These are phyloP conservation scores for Amaranthus tricolor DNA, from an alignment of 179 eudicot genomes.

Conservation along the genomic window DNA sequence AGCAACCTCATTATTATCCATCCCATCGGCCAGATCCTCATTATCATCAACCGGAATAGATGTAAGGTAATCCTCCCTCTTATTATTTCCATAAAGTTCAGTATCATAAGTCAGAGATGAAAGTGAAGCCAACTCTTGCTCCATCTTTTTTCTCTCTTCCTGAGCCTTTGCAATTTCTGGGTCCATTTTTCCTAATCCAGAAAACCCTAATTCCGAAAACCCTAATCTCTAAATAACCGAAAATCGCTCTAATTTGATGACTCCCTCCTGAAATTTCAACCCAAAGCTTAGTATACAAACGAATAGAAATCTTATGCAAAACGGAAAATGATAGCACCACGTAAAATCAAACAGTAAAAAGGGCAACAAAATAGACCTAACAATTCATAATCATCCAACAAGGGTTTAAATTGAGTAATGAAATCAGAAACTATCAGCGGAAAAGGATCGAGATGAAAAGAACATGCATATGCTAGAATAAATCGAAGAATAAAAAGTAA, in stretches of 20 bases:
- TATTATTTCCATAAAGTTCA: conserved; percentile 57
- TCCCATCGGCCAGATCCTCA: conserved; percentile 52
- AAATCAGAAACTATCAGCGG: too few relatives aligned
- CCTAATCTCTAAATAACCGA: background rate
- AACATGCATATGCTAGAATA: too few relatives aligned
- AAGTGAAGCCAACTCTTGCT: conserved; percentile 65
- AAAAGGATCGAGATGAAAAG: too few relatives aligned
- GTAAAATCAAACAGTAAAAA: too few relatives aligned
- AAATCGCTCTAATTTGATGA: background rate
- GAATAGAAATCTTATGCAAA: too few relatives aligned
- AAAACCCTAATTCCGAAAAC: background rate
- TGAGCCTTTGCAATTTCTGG: conserved; percentile 54
- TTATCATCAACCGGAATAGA: conserved; percentile 78
- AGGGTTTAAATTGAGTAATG: too few relatives aligned
- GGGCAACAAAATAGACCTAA: too few relatives aligned
- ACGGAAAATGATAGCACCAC: too few relatives aligned
- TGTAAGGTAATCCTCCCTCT: conserved; percentile 53
- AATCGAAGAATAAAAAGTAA: too few relatives aligned
- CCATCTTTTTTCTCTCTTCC: conserved; percentile 78
- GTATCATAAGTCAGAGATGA: conserved; percentile 59
- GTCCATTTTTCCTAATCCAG: conserved; percentile 22
- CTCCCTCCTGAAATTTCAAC: background rate
- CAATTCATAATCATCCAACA: too few relatives aligned
- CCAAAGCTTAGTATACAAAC: too few relatives aligned
- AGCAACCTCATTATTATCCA: conserved; percentile 57